Evolutionary conservation across 345 rosid genomes (phyloP).

Genomic region (Eucalyptus leucophloia): DNA sequence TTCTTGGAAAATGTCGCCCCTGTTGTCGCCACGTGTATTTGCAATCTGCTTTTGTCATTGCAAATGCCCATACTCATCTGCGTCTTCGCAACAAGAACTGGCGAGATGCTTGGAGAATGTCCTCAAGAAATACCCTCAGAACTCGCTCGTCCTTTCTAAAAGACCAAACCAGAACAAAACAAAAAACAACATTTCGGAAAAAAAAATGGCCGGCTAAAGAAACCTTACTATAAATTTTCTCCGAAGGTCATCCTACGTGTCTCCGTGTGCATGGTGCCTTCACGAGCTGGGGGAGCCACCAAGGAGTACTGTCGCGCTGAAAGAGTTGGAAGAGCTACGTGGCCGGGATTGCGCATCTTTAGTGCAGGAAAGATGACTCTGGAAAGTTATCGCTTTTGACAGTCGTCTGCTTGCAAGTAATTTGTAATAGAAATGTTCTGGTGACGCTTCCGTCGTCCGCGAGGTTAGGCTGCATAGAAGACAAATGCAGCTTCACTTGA

Average conservation of each 20-base stretch:
- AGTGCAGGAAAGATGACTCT: not conserved
- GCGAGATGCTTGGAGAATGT: not conserved
- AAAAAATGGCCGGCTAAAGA: too few relatives aligned
- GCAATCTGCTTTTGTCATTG: not conserved
- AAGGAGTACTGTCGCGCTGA: not conserved
- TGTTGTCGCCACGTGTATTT: not conserved
- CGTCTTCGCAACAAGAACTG: not conserved
- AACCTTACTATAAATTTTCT: too few relatives aligned
- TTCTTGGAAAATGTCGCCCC: not conserved
- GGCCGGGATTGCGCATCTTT: not conserved
- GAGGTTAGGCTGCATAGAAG: slow-evolving; percentile 58
- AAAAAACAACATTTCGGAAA: too few relatives aligned
- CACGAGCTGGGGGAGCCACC: not conserved
- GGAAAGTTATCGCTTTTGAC: not conserved
- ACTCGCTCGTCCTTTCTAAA: not conserved
- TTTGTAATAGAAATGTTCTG: too few relatives aligned
- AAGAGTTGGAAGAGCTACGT: not conserved
- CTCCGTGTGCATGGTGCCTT: too few relatives aligned
- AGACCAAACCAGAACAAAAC: too few relatives aligned
- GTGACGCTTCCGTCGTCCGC: not conserved
- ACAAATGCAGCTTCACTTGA: slow-evolving; percentile 99
- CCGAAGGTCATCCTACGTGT: too few relatives aligned
- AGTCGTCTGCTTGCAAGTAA: too few relatives aligned
- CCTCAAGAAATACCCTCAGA: not conserved
- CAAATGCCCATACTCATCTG: not conserved